Evolutionary conservation across 1,139 yeast species (phyloP), one percentile per base, ranked within the genome.

Genomic region (Sugiyamaella grinbergsii): DNA sequence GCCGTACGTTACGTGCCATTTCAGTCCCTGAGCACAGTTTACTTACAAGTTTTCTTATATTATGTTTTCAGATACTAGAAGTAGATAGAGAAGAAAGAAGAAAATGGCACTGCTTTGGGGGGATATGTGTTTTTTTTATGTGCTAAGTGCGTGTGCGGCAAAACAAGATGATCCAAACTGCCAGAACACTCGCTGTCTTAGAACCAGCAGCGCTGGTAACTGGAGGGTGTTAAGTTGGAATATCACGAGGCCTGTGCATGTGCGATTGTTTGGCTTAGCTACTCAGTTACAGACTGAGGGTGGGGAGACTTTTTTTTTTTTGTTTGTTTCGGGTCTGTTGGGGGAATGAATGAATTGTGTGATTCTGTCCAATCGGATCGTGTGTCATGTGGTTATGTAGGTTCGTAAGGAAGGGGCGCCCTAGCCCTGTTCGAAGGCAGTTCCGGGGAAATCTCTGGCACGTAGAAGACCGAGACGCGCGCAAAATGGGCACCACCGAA

Each of bases 231-330:
- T 33, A 11, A 11, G 37, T 18, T 33, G 15, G 20, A 22, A 20
- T 11, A 36, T 36, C 40, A 36, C 40, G 40, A 36, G 40, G 40
- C 15, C 40, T 13, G 11, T 36, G 24, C 40, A 36, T 22, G 40
- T 36, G 40, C 40, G 5, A 13, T 13, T 33, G 10, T 24, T 10
- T 24, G 8, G 28, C 10, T 29, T 29, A 8, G 15, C 33, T 29
- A 29, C 10, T 29, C 15, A 8, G 33, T 24, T 24, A 24, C 28
- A 5, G 28, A 10, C 28, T 24, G 28, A 24, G 32, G 32, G 32
- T 8, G 11, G 32, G 32, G 13, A 11, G 5, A 4, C 18, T n/a
- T 13, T 13, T 16, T 16, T 16, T 33, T 6, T 4, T 16, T 18
- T 16, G 40, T 36, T 36, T n/a, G n/a, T n/a, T n/a, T n/a, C n/a